A percentile compares a stretch with the other conserved stretches of the same genome.
These are phyloP conservation scores for Umbilicus rupestris DNA, from an alignment of 164 flowering plant species.

Conservation along the genomic window DNA sequence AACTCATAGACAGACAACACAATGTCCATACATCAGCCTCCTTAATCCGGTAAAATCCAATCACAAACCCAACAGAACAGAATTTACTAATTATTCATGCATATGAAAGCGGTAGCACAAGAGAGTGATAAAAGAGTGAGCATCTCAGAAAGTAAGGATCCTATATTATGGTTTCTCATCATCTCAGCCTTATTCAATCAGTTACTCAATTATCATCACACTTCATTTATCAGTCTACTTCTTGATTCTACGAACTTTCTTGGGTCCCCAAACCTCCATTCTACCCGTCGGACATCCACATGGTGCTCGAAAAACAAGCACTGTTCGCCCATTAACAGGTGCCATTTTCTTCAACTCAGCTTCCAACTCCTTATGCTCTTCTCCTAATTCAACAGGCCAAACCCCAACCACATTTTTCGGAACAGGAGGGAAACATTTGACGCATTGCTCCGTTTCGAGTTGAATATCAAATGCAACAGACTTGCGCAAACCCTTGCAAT, in stretches of 20 bases:
- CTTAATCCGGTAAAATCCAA: no score
- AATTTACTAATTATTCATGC: no score
- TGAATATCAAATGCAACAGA: slow-evolving; percentile 57
- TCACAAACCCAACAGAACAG: no score
- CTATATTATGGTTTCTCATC: neutral
- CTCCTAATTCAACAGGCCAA: slow-evolving; percentile 31
- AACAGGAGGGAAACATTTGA: slow-evolving; percentile 28
- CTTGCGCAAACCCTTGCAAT: slow-evolving; percentile 45
- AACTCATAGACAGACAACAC: no score
- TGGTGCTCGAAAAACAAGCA: slow-evolving; percentile 45
- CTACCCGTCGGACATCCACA: slow-evolving; percentile 54
- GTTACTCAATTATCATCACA: neutral
- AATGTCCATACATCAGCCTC: no score
- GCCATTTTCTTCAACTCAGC: slow-evolving; percentile 57
- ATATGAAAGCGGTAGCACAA: no score
- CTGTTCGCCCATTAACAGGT: slow-evolving; percentile 51
- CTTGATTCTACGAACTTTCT: slow-evolving; percentile 37
- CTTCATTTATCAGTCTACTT: slow-evolving; percentile 21
- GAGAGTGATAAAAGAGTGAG: no score
- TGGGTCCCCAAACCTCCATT: slow-evolving; percentile 63
- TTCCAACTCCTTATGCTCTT: slow-evolving; percentile 47
- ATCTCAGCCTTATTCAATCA: neutral
- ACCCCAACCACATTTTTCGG: slow-evolving; percentile 20
- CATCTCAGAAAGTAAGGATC: no score
- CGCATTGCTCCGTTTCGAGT: slow-evolving; percentile 53